These are phyloP conservation scores for Pinus tabuliformis DNA, from an alignment of 75 land plant species.

Conservation along the genomic window DNA sequence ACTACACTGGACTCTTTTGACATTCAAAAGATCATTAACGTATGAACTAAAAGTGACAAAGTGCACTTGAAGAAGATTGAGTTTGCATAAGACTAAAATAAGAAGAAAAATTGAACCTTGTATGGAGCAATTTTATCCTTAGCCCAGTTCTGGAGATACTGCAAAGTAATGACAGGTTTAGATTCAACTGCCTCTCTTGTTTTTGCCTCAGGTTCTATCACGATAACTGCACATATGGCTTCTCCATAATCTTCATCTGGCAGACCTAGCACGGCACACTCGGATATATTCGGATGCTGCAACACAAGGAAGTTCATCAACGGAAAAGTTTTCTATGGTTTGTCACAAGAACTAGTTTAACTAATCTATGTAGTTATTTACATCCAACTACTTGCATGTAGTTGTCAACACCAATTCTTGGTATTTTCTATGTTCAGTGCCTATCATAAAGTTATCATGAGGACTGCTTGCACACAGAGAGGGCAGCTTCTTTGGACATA, in stretches of 20 bases:
- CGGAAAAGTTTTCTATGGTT: not conserved
- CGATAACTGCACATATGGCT: slow-evolving; percentile 71
- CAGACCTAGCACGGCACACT: slow-evolving; percentile 92
- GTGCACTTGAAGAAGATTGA: no score
- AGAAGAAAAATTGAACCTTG: slow-evolving; percentile 49
- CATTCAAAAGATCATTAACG: no score
- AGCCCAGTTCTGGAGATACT: slow-evolving; percentile 74
- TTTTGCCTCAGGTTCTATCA: slow-evolving; percentile 40
- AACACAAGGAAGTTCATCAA: slow-evolving; percentile 4
- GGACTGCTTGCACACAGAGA: no score
- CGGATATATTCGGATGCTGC: slow-evolving; percentile 85
- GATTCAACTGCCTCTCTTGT: slow-evolving; percentile 31
- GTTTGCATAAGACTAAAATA: not conserved
- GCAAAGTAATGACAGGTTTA: slow-evolving; percentile 60
- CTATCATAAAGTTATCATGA: no score
- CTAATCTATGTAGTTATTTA: not conserved
- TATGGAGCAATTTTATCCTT: slow-evolving; percentile 95
- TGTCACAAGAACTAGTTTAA: not conserved
- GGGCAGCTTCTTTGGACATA: no score
- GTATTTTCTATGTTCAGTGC: no score
- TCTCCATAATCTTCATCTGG: slow-evolving; percentile 93
- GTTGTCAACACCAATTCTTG: no score
- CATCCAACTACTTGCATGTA: no score
- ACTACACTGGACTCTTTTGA: no score
- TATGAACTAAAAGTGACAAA: no score